phyloP scores from a whole-genome alignment of 768 basidiomycete genomes.

The Guyanaporus albipodus region DNA sequence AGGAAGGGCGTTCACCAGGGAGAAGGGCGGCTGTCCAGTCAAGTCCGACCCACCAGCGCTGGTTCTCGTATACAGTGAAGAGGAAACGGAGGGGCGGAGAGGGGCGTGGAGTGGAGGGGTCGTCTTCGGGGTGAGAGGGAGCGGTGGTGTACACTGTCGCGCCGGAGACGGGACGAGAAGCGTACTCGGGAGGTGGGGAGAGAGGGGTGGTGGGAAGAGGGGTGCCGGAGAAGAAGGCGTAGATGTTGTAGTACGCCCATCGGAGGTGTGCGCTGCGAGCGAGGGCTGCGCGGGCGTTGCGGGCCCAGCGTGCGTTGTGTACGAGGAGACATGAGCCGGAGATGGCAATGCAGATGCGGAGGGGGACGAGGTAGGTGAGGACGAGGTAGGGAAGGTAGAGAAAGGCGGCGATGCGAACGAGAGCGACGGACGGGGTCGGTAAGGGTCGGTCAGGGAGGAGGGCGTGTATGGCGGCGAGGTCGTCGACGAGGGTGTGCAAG shows the following conservation, averaged over 20 bases:
- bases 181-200: conserved; percentile 31
- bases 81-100: conserved; percentile 58
- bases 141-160: conserved; percentile 17
- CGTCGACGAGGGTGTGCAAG: conserved; percentile 52
- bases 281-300: conserved; percentile 49
- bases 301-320: conserved; percentile 67
- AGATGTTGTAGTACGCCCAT: conserved; percentile 51
- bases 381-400: conserved; percentile 65
- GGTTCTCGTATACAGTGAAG: conserved; percentile 91
- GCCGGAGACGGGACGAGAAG: conserved; percentile 23
- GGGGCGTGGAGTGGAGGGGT: conserved; percentile 16
- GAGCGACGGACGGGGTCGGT: conserved; percentile 29
- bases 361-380: conserved; percentile 56
- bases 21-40: conserved; percentile 94
- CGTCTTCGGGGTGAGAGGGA: conserved; percentile 7
- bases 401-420: conserved; percentile 55
- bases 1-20: conserved; percentile 85
- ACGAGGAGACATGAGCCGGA: conserved; percentile 55
- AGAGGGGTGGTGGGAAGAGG: conserved; percentile 41
- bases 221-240: conserved; percentile 51
- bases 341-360: conserved; percentile 58
- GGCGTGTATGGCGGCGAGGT: conserved; percentile 62
- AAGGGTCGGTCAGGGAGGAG: conserved; percentile 44
- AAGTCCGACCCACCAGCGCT: conserved; percentile 96
- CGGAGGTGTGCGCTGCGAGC: conserved; percentile 66